A percentile compares a stretch with the other conserved stretches of the same genome.
Evolutionary conservation across 2,329 filamentous ascomycete genomes (phyloP).

Genomic region (Stachybotrys elegans): DNA sequence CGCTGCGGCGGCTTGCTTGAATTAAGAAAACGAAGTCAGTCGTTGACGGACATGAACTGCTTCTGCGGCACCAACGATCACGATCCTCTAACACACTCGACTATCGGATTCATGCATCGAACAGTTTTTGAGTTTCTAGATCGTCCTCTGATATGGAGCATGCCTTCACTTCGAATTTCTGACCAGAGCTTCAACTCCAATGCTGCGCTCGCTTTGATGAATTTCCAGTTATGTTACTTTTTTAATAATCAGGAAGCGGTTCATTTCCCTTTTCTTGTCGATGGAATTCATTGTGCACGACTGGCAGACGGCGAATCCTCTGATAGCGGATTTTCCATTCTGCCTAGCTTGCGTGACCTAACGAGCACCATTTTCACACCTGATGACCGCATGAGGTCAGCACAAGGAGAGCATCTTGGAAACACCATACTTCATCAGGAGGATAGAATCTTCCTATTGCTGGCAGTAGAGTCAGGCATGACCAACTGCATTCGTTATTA

Average conservation of each 20-base stretch:
- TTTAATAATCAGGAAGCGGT: background rate
- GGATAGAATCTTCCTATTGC: background rate
- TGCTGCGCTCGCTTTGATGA: background rate
- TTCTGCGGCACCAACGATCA: background rate
- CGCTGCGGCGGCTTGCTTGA: background rate
- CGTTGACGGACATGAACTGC: no score
- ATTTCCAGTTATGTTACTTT: background rate
- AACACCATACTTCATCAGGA: background rate
- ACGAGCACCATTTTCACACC: background rate
- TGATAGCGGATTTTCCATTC: background rate
- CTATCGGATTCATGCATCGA: background rate
- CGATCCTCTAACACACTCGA: no score
- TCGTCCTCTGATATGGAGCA: background rate
- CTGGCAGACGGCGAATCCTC: background rate
- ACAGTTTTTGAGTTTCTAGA: background rate
- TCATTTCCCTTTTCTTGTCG: background rate
- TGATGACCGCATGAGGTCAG: background rate
- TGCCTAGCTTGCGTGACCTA: no score
- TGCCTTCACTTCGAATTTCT: background rate
- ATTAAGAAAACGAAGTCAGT: background rate
- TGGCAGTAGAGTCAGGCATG: background rate
- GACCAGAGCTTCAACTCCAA: background rate
- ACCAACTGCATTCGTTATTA: background rate
- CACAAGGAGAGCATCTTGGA: background rate
- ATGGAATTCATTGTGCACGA: background rate